Evolutionary conservation across 2,329 filamentous ascomycete genomes (phyloP).

Genomic region (Talaromyces pinophilus): DNA sequence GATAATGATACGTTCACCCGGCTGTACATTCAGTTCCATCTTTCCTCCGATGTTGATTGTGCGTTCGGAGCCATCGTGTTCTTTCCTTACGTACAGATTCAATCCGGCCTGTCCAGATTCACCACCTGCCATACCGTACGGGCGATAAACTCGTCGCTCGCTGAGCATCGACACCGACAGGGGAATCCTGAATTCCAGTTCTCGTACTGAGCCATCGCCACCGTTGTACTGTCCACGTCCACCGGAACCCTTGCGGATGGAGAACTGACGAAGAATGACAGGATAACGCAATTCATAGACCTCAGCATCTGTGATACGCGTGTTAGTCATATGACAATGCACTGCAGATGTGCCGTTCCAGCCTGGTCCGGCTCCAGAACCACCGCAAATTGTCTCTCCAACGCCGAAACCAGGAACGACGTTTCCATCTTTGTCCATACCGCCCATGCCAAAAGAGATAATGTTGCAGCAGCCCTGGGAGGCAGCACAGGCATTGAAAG

Average conservation of each 20-base stretch:
- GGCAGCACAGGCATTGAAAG: conserved; percentile 77
- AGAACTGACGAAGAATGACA: conserved; percentile 20
- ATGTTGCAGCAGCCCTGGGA: conserved; percentile 82
- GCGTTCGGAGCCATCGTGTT: conserved; percentile 24
- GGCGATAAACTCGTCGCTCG: conserved; percentile 27
- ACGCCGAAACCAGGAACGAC: conserved; percentile 73
- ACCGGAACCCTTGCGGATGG: conserved; percentile 20
- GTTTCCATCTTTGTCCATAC: conserved; percentile 59
- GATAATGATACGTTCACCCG: conserved; percentile 20
- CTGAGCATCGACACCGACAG: conserved; percentile 28
- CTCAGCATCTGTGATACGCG: conserved; percentile 73
- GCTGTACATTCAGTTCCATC: conserved; percentile 26
- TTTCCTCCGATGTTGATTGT: conserved; percentile 29
- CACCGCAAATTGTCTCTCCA: conserved; percentile 84
- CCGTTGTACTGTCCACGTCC: conserved; percentile 19
- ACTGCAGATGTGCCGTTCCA: conserved; percentile 78
- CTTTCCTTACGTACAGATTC: conserved; percentile 20
- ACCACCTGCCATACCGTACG: conserved; percentile 20
- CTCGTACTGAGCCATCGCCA: conserved; percentile 19
- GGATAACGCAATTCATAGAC: conserved; percentile 19
- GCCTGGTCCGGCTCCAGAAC: conserved; percentile 70
- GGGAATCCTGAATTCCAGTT: conserved; percentile 20
- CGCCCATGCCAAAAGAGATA: conserved; percentile 79
- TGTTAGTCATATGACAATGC: conserved; percentile 87
- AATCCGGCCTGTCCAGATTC: conserved; percentile 21